Conservation (phyloP, 768 basidiomycete genomes). For the Suillus occidentalis region DNA sequence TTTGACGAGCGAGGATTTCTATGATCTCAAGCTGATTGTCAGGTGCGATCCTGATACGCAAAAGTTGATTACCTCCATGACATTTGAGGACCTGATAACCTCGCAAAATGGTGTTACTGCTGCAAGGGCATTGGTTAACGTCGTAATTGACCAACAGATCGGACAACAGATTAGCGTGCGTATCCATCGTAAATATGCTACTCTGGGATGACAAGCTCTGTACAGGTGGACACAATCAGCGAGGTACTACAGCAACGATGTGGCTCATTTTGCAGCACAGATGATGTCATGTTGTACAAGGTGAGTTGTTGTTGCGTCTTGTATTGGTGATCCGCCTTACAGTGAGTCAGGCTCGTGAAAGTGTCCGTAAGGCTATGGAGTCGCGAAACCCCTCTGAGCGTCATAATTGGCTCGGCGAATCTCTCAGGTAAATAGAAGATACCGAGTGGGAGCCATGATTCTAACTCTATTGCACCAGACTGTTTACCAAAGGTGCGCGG, state of each 20-base stretch:
- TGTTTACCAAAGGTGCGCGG: slow-evolving; percentile 87
- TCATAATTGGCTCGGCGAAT: slow-evolving; percentile 80
- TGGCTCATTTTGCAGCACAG: slow-evolving; percentile 96
- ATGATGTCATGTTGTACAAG: slow-evolving; percentile 98
- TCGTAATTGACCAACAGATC: slow-evolving; percentile 97
- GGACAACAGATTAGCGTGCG: slow-evolving; percentile 92
- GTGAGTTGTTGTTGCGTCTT: slow-evolving; percentile 37
- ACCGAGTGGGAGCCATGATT: neutral
- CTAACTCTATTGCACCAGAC: slow-evolving; percentile 40
- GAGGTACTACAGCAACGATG: slow-evolving; percentile 93
- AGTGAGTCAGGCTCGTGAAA: slow-evolving; percentile 79
- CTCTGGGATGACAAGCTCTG: slow-evolving; percentile 11
- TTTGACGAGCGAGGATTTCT: slow-evolving; percentile 1
- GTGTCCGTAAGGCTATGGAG: slow-evolving; percentile 86
- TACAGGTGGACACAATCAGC: slow-evolving; percentile 92
- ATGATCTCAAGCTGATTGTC: slow-evolving; percentile 12
- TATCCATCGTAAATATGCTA: slow-evolving; percentile 2
- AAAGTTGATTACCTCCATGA: slow-evolving; percentile 64
- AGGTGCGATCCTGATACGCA: slow-evolving; percentile 79
- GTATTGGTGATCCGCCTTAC: slow-evolving; percentile 4
- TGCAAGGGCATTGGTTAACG: slow-evolving; percentile 88
- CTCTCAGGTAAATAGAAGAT: slow-evolving; percentile 60
- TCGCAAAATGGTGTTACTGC: slow-evolving; percentile 82
- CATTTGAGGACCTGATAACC: slow-evolving; percentile 87
- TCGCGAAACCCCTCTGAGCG: slow-evolving; percentile 72